Conservation (phyloP, 2,329 filamentous ascomycete species). For the Trichophyton equinum region DNA sequence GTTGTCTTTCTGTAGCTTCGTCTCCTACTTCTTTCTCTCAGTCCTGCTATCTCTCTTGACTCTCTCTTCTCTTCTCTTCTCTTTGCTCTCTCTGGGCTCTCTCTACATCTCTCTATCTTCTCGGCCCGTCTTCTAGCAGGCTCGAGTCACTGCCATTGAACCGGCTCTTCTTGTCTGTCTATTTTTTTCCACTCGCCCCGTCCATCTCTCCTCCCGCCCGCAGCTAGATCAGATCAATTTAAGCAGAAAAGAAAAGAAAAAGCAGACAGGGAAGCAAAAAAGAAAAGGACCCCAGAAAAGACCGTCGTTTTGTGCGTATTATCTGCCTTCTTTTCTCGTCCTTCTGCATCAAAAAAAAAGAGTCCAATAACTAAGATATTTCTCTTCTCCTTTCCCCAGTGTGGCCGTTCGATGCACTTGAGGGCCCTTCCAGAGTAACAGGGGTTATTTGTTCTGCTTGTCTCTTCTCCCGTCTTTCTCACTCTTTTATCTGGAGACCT, state of each 20-base stretch:
- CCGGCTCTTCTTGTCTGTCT: conserved; percentile 4
- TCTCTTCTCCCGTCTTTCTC: conserved; percentile 5
- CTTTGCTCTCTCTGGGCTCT: neutral
- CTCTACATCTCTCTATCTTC: conserved; percentile 1
- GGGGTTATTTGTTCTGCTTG: conserved; percentile 6
- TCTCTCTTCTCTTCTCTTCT: neutral
- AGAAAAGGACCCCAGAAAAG: neutral
- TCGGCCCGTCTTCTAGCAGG: conserved; percentile 8
- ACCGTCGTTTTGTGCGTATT: conserved; percentile 6
- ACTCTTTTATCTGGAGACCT: too few relatives aligned
- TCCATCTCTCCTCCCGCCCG: neutral
- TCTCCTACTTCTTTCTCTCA: neutral
- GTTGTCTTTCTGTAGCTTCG: conserved; percentile 5
- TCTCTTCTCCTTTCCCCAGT: neutral
- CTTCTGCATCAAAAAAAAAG: neutral
- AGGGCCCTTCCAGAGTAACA: neutral
- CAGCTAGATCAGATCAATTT: conserved; percentile 2
- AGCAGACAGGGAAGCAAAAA: neutral
- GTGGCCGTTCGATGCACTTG: neutral
- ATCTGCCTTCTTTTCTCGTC: conserved; percentile 2
- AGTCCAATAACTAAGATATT: too few relatives aligned
- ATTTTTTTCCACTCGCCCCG: neutral
- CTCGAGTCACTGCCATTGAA: conserved; percentile 4
- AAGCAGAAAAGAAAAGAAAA: neutral
- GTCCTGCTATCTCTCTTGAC: neutral